phyloP scores from a whole-genome alignment of 2,329 filamentous ascomycete species.

The Sporothrix inflata region DNA sequence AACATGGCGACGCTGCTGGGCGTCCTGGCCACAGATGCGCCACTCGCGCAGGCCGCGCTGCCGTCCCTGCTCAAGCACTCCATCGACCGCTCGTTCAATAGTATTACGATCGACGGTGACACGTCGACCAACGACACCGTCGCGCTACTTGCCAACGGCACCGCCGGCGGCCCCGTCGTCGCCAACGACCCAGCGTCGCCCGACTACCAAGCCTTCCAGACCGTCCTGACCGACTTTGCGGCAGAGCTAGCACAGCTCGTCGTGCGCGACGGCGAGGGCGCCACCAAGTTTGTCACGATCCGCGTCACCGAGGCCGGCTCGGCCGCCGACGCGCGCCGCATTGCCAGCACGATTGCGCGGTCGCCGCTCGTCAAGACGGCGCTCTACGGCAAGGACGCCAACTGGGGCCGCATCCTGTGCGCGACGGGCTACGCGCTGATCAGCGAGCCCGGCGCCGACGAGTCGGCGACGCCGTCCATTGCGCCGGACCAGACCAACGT shows the following conservation, averaged over 20 bases:
- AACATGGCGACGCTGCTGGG: conserved; percentile 97
- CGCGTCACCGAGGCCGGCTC: conserved; percentile 74
- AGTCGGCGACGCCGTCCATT: conserved; percentile 60
- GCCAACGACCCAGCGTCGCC: conserved; percentile 52
- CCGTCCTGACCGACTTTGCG: conserved; percentile 75
- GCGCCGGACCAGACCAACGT: conserved; percentile 73
- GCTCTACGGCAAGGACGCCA: conserved; percentile 94
- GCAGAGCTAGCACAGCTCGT: conserved; percentile 87
- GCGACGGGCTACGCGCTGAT: conserved; percentile 81
- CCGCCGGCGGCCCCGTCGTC: conserved; percentile 73
- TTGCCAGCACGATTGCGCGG: conserved; percentile 85
- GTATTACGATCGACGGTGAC: conserved; percentile 95
- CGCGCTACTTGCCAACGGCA: conserved; percentile 92
- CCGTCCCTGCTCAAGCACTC: conserved; percentile 72
- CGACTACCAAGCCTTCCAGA: conserved; percentile 73
- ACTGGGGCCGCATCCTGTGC: conserved; percentile 97
- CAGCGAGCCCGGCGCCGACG: conserved; percentile 60
- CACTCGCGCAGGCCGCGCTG: conserved; percentile 70
- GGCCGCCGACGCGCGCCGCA: conserved; percentile 71
- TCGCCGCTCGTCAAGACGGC: conserved; percentile 97
- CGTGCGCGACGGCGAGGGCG: conserved; percentile 93
- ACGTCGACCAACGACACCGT: conserved; percentile 98
- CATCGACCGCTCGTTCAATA: conserved; percentile 87
- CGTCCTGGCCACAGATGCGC: conserved; percentile 88
- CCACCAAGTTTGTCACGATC: conserved; percentile 97